Base-by-base conservation (phyloP, 495 filamentous ascomycete genomes). In the Xylaria sp. region DNA sequence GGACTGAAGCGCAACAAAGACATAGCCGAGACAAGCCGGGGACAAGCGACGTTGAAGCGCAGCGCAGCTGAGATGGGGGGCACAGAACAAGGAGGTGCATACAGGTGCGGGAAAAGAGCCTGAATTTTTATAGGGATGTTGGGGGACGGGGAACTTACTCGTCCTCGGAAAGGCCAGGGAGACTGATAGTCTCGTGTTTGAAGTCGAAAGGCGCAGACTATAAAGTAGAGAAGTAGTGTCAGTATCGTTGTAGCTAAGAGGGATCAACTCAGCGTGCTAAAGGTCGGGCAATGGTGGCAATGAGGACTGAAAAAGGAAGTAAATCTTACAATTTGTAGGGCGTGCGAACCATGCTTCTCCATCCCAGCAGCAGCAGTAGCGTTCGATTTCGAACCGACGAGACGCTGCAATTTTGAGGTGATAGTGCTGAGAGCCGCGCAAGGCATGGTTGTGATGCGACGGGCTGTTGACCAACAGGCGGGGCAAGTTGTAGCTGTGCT, bases 151-250 rank as follows among this genome's bases (percentile, higher is more conserved):
- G 33, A 7, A 72, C 80, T 74, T 79, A 84, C 83, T 86, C 81
- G 66, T 84, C 79, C 59, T 83, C 76, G 24, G 79, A 80, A 14
- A 85, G 64, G 46, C 83, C 83, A 17, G 83, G 83, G 0, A 85
- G 68, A 3, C 70, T 74, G 50, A 77, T 63, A 29, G 77, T 59
- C 72, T 82, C 79, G 29, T 79, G 79, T 73, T 82, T 81, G 76
- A 86, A 84, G 72, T 83, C 74, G 78, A 83, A 86, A 5, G 84
- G 83, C 6, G 77, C 77, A 12, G 84, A 85, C 83, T 84, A 61
- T 44, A 41, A 71, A 72, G 24, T 50, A 35, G n/a, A n/a, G 21
- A 35, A 24, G n/a, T 37, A 73, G 79, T 79, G 79, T 70, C 37
- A 70, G 68, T 33, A 53, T 48, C 31, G 0, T 37, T 26, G 26